Evolutionary conservation across 1,139 yeast genomes (phyloP), one percentile per base, ranked within the genome.

Genomic region (Scheffersomyces insectosa): DNA sequence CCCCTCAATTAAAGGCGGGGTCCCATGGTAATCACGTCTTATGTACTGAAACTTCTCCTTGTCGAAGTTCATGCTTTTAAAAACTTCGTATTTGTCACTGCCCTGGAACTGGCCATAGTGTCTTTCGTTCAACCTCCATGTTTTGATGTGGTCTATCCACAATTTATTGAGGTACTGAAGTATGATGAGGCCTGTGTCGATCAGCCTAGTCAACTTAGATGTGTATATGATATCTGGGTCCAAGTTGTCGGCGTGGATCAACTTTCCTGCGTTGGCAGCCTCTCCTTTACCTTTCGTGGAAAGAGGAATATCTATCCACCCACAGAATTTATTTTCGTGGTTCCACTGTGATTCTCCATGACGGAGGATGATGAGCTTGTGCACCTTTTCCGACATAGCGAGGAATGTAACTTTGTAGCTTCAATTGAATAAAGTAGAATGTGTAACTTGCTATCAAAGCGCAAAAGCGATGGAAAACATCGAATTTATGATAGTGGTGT

Each of bases 81-180:
- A 63, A 3, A 84, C 76, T 14, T 75, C 75, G 39, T 75, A 74
- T 56, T 85, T 83, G 43, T 81, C 72, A 37, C 75, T 68, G n/a
- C 93, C 93, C 63, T 86, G 95, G 59, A 85, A 77, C 28, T 77
- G 70, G 1, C 95, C 95, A 60, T 87, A 86, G 62, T 86, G 95
- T 46, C 95, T 75, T 59, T 86, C 93, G 59, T 86, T 86, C 48
- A 86, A 63, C 54, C 88, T 74, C 93, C 95, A 87, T 5, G 79
- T 70, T 59, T 80, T 77, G 42, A 62, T 49, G 36, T 74, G 71
- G 51, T 80, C 83, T 37, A 79, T 55, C 71, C 79, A 80, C 29
- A 66, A 55, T 42, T 70, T 57, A 40, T 71, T 60, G 49, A 80
- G 52, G 36, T 71, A 70, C 27, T 77, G 74, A 20, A 82, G 60